A percentile compares a stretch with the other conserved stretches of the same genome.
These are phyloP conservation scores for Suillus subluteus DNA, from an alignment of 768 basidiomycete genomes.

Conservation along the genomic window DNA sequence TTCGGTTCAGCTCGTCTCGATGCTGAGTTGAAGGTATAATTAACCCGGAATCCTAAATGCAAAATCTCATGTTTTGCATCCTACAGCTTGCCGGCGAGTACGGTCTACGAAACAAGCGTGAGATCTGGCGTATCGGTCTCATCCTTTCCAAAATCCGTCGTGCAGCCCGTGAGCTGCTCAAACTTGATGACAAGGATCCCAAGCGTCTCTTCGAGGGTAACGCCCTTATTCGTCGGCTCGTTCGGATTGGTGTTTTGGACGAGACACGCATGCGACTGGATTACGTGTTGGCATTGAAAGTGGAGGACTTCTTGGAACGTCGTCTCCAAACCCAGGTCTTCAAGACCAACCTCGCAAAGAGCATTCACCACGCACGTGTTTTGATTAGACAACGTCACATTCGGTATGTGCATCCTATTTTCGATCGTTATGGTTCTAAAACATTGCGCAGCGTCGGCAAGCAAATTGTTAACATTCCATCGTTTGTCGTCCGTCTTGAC, in stretches of 20 bases:
- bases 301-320: conserved; percentile 99
- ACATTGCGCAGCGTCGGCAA: conserved; percentile 82
- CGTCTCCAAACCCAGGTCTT: conserved; percentile 99
- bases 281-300: conserved; percentile 99
- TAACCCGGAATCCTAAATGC: neutral
- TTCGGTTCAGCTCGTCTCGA: conserved; percentile 98
- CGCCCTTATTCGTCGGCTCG: conserved; percentile 93
- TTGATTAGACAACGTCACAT: conserved; percentile 99
- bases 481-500: conserved; percentile 98
- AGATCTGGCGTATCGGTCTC: conserved; percentile 99
- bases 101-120: conserved; percentile 99
- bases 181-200: conserved; percentile 99
- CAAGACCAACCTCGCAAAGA: conserved; percentile 97
- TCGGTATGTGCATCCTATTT: conserved; percentile 57
- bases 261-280: conserved; percentile 99
- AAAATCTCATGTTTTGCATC: conserved; percentile 11
- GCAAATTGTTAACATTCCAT: conserved; percentile 98
- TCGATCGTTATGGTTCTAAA: conserved; percentile 4
- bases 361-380: conserved; percentile 97
- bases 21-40: conserved; percentile 92
- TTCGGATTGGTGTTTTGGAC: conserved; percentile 99
- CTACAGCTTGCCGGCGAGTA: conserved; percentile 97
- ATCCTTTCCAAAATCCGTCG: conserved; percentile 99
- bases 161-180: conserved; percentile 99
- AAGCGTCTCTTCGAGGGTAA: conserved; percentile 99